These are phyloP conservation scores for Diplocarpon mali DNA, from an alignment of 2,329 filamentous ascomycete species.

Conservation along the genomic window DNA sequence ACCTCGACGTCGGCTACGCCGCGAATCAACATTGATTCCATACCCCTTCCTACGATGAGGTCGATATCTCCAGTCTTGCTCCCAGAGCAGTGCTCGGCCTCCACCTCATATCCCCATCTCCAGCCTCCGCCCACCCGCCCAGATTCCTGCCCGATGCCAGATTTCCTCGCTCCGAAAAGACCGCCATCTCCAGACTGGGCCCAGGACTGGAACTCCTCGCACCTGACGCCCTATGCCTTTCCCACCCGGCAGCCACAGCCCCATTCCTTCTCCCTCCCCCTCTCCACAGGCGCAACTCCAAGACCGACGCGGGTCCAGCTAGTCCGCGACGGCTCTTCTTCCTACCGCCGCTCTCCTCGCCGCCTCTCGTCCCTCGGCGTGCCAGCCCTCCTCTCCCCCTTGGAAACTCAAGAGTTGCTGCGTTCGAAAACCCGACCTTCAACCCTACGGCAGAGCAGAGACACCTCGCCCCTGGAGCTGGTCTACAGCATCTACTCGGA, in stretches of 20 bases:
- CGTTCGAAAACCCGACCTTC: neutral
- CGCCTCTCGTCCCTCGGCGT: neutral
- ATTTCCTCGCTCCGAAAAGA: neutral
- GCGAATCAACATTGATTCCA: neutral
- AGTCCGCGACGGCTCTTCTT: too few relatives aligned
- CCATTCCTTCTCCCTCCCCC: neutral
- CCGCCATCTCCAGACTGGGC: too few relatives aligned
- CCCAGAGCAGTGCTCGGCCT: neutral
- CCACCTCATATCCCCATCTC: neutral
- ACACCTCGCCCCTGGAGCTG: slow-evolving; percentile 6
- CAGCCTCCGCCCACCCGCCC: neutral
- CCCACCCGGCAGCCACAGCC: slow-evolving; percentile 1
- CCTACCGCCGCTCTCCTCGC: neutral
- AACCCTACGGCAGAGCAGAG: neutral
- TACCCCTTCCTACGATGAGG: neutral
- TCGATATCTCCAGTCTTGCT: neutral
- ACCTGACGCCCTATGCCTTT: neutral
- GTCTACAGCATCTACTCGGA: slow-evolving; percentile 13
- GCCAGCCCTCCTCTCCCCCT: too few relatives aligned
- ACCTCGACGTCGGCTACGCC: neutral
- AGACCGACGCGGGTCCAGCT: neutral
- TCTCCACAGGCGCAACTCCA: neutral
- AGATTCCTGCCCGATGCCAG: slow-evolving; percentile 1
- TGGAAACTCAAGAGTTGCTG: neutral
- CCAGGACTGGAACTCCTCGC: neutral